Conservation (phyloP, 495 filamentous ascomycete genomes). For the Hypoxylon fuscum region DNA sequence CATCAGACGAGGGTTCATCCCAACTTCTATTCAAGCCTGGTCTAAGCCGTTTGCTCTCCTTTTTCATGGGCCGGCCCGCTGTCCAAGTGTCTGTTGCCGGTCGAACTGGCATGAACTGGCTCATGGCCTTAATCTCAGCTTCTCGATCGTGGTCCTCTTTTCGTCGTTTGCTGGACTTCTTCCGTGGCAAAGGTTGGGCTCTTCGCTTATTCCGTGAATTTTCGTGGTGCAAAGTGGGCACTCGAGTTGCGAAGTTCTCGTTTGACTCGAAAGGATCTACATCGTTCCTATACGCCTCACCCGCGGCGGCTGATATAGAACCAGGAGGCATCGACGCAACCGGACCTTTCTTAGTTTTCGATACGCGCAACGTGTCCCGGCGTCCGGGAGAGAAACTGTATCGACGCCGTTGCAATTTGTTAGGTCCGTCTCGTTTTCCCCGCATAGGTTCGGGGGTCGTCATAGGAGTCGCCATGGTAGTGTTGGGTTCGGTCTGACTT, state of each 20-base stretch:
- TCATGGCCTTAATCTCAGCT: constrained; percentile 88
- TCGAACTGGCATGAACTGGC: constrained; percentile 71
- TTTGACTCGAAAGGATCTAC: constrained; percentile 43
- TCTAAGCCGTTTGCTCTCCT: constrained; percentile 71
- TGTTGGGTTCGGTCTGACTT: constrained; percentile 51
- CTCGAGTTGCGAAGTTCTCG: constrained; percentile 52
- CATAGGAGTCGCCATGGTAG: constrained; percentile 32
- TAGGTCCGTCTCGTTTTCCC: constrained; percentile 50
- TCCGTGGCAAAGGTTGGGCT: constrained; percentile 65
- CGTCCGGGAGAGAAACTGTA: constrained; percentile 65
- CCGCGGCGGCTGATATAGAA: constrained; percentile 1
- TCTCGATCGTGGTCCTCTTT: constrained; percentile 78
- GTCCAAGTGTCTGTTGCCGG: constrained; percentile 62
- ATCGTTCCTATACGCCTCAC: constrained; percentile 28
- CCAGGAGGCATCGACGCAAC: constrained; percentile 43
- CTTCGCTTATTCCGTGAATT: constrained; percentile 59
- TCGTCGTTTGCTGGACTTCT: constrained; percentile 81
- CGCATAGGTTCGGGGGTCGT: constrained; percentile 22
- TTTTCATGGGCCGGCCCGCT: constrained; percentile 61
- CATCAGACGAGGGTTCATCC: constrained; percentile 72
- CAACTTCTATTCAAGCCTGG: constrained; percentile 61
- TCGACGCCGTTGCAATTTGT: constrained; percentile 57
- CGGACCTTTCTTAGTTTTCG: constrained; percentile 41
- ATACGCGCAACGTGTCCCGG: constrained; percentile 55
- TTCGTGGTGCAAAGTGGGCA: constrained; percentile 69